phyloP scores from a whole-genome alignment of 2,329 filamentous ascomycete species.

The Trichophaea hybrida region DNA sequence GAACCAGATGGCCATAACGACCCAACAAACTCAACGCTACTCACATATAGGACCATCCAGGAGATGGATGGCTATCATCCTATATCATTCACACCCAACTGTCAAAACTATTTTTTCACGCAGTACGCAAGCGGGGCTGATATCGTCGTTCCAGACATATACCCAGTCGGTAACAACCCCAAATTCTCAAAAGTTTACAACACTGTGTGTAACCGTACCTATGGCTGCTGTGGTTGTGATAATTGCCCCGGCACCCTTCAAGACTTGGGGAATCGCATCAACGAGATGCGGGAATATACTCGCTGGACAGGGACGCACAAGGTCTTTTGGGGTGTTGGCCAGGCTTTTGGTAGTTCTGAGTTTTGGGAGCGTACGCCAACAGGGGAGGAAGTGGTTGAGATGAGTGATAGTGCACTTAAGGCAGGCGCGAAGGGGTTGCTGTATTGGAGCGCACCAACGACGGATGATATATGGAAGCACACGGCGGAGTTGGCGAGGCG shows the following conservation, averaged over 20 bases:
- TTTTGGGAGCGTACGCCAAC: conserved; percentile 39
- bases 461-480: conserved; percentile 28
- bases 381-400: conserved; percentile 34
- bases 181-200: conserved; percentile 41
- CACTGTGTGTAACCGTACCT: conserved; percentile 44
- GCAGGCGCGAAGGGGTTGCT: conserved; percentile 39
- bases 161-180: conserved; percentile 45
- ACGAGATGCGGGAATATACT: conserved; percentile 33
- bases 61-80: conserved; percentile 47
- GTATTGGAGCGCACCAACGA: conserved; percentile 38
- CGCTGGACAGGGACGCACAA: conserved; percentile 33
- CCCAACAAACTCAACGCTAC: conserved; percentile 37
- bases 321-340: conserved; percentile 38
- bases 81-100: conserved; percentile 45
- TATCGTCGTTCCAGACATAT: conserved; percentile 46
- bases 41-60: conserved; percentile 36
- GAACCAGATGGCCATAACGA: conserved; percentile 42
- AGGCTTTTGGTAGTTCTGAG: conserved; percentile 37
- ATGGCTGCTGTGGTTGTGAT: conserved; percentile 50
- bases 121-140: conserved; percentile 43
- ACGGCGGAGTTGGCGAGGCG: conserved; percentile 32
- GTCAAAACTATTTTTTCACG: conserved; percentile 46
- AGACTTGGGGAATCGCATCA: conserved; percentile 38
- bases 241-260: conserved; percentile 41
- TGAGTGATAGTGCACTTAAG: conserved; percentile 37